Evolutionary conservation across 148 eudicot species (phyloP).

Genomic region (Diospyros lotus): DNA sequence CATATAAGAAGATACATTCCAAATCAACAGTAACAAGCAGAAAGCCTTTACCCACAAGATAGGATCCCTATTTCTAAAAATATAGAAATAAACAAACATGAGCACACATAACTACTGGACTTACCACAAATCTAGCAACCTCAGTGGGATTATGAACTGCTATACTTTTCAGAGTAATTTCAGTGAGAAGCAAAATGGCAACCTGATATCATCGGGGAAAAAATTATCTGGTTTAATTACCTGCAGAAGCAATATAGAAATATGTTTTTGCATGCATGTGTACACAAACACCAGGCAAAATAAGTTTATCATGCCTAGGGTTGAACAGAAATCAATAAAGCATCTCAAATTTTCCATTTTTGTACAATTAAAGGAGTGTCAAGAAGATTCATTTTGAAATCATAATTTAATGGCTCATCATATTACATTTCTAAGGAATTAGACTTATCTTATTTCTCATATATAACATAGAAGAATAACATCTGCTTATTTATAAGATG

Average conservation of each 20-base stretch:
- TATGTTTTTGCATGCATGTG: background rate
- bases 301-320: background rate
- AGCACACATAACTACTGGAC: conserved; percentile 9
- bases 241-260: conserved; percentile 9
- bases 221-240: conserved; percentile 1
- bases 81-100: too few relatives aligned
- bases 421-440: background rate
- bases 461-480: too few relatives aligned
- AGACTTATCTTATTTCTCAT: background rate
- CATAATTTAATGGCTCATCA: background rate
- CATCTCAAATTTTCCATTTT: conserved; percentile 5
- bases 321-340: background rate
- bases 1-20: too few relatives aligned
- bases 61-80: too few relatives aligned
- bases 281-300: background rate
- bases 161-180: conserved; percentile 95
- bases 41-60: too few relatives aligned
- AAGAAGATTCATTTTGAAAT: background rate
- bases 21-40: too few relatives aligned
- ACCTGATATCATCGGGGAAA: conserved; percentile 48
- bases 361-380: background rate
- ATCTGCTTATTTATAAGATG: too few relatives aligned
- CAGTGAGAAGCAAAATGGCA: conserved; percentile 88
- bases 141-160: conserved; percentile 95
- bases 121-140: conserved; percentile 94